Evolutionary conservation across 2,329 filamentous ascomycete genomes (phyloP).

Genomic region (Epichloe baconii): DNA sequence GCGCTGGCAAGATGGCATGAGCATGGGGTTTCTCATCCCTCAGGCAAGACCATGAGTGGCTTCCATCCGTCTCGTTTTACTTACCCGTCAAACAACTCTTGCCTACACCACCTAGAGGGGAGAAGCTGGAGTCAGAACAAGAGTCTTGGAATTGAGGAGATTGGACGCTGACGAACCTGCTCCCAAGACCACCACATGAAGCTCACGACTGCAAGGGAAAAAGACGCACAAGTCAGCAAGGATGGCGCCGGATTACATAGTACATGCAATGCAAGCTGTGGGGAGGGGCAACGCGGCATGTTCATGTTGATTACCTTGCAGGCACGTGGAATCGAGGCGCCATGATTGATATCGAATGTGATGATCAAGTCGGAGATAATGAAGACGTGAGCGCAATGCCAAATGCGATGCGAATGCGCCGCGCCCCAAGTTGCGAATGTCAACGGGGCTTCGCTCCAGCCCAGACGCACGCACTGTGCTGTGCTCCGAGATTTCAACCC

Average conservation of each 20-base stretch:
- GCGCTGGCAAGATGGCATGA: conserved; percentile 39
- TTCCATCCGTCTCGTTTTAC: conserved; percentile 10
- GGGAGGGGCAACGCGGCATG: background rate
- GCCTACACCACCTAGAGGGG: conserved; percentile 62
- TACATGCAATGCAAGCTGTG: background rate
- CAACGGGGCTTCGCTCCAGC: background rate
- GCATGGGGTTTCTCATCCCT: background rate
- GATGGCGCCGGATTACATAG: background rate
- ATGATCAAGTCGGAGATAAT: background rate
- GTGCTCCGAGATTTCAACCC: background rate
- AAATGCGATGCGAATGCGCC: background rate
- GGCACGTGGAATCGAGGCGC: conserved; percentile 8
- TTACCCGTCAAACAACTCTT: conserved; percentile 86
- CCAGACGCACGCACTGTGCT: background rate
- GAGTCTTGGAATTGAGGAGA: conserved; percentile 5
- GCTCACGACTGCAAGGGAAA: conserved; percentile 48
- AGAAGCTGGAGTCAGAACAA: conserved; percentile 18
- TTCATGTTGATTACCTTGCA: conserved; percentile 3
- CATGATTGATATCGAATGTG: conserved; percentile 2
- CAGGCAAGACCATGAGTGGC: background rate
- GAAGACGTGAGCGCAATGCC: background rate
- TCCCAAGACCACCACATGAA: conserved; percentile 71
- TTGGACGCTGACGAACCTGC: conserved; percentile 43
- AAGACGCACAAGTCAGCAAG: background rate
- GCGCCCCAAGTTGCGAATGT: background rate